Evolutionary conservation across 208 protist species (phyloP).

Genomic region (Angomonas ambiguus): DNA sequence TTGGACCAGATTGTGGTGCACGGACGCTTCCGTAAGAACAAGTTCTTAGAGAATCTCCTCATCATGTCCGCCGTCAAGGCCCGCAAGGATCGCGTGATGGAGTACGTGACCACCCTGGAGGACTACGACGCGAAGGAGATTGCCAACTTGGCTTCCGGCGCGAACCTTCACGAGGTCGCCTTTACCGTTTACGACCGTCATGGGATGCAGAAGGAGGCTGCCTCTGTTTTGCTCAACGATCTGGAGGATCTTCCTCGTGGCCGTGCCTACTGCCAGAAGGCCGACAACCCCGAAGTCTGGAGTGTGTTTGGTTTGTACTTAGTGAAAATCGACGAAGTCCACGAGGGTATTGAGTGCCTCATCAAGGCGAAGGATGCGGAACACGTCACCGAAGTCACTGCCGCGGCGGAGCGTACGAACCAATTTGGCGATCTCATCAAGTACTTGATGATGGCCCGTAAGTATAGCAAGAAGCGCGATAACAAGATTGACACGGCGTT

Average conservation of each 20-base stretch:
- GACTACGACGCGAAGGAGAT: slow-evolving; percentile 99
- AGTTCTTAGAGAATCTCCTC: slow-evolving; percentile 99
- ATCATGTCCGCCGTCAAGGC: slow-evolving; percentile 99
- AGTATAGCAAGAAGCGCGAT: slow-evolving; percentile 79
- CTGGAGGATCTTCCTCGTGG: slow-evolving; percentile 94
- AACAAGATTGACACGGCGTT: slow-evolving; percentile 98
- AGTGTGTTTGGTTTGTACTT: slow-evolving; percentile 94
- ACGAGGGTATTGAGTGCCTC: slow-evolving; percentile 97
- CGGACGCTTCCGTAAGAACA: slow-evolving; percentile 96
- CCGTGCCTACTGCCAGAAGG: slow-evolving; percentile 93
- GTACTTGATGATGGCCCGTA: slow-evolving; percentile 98
- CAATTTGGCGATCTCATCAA: slow-evolving; percentile 96
- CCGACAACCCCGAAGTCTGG: slow-evolving; percentile 93
- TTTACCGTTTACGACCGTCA: slow-evolving; percentile 99
- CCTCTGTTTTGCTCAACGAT: slow-evolving; percentile 97
- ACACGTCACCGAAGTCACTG: slow-evolving; percentile 91
- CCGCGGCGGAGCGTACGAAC: slow-evolving; percentile 87
- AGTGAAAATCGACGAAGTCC: slow-evolving; percentile 86
- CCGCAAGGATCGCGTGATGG: slow-evolving; percentile 94
- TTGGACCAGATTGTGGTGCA: slow-evolving; percentile 99
- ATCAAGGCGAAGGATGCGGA: slow-evolving; percentile 97
- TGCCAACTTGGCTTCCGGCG: slow-evolving; percentile 93
- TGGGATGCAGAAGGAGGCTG: slow-evolving; percentile 94
- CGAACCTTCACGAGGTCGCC: slow-evolving; percentile 97
- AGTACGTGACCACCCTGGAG: slow-evolving; percentile 98